These are phyloP conservation scores for Dendrocalamus latiflorus DNA, from an alignment of 202 grass and related monocot species.

Conservation along the genomic window DNA sequence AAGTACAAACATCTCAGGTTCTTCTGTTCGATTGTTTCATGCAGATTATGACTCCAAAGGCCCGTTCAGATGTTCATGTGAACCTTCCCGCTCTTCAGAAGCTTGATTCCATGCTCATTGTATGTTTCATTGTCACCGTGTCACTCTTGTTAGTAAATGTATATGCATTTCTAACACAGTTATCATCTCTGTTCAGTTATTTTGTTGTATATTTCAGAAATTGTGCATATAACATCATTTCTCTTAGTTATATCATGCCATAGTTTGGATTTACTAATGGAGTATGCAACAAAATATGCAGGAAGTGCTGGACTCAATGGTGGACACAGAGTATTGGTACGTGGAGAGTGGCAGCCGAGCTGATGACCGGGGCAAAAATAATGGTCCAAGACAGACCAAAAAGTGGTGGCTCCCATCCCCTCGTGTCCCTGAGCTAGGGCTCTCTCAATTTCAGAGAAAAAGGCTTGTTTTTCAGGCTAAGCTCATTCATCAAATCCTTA, in stretches of 20 bases:
- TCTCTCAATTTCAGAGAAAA: conserved; percentile 67
- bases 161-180: background rate
- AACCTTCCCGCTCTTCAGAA: conserved; percentile 96
- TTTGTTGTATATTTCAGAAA: background rate
- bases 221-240: background rate
- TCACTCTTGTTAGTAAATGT: background rate
- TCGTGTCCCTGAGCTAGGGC: conserved; percentile 65
- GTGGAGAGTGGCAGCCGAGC: conserved; percentile 66
- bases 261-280: conserved; percentile 12
- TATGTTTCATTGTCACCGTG: conserved; percentile 37
- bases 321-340: conserved; percentile 86
- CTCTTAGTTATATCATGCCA: background rate
- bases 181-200: background rate
- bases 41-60: conserved; percentile 96
- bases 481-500: conserved; percentile 90
- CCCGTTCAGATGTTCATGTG: conserved; percentile 90
- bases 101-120: conserved; percentile 91
- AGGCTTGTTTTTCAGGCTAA: conserved; percentile 80
- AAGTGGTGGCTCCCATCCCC: conserved; percentile 96
- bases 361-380: conserved; percentile 27
- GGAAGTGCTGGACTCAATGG: conserved; percentile 90
- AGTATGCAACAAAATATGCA: conserved; percentile 34
- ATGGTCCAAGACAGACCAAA: conserved; percentile 54
- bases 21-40: background rate
- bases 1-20: background rate